Conservation (phyloP, 192 early-diverging fungal species). For the Thoreauomyces humboldtii region DNA sequence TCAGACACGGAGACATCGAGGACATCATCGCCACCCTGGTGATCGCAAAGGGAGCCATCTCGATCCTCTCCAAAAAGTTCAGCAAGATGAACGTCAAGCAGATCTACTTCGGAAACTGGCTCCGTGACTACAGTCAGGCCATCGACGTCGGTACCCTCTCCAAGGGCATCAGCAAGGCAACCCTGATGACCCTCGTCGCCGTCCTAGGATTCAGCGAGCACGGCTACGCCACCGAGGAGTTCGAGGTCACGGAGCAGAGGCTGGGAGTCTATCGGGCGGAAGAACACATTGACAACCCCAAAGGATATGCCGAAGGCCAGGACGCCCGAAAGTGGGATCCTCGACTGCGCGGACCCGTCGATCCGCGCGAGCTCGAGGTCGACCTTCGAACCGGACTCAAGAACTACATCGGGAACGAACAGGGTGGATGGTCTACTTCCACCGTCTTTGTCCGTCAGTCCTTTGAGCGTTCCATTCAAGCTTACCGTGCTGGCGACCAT, state of each 20-base stretch:
- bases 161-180: conserved; percentile 13
- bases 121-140: conserved; percentile 30
- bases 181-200: conserved; percentile 21
- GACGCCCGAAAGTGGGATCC: conserved; percentile 26
- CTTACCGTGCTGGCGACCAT: conserved; percentile 4
- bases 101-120: conserved; percentile 25
- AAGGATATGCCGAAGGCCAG: conserved; percentile 24
- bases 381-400: conserved; percentile 28
- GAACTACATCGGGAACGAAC: conserved; percentile 31
- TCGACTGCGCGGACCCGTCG: conserved; percentile 20
- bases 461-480: conserved; percentile 14
- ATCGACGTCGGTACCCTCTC: conserved; percentile 33
- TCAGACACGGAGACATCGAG: conserved; percentile 33
- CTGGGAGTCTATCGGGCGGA: conserved; percentile 30
- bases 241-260: conserved; percentile 29
- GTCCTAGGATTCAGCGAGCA: conserved; percentile 23
- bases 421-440: conserved; percentile 32
- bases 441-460: conserved; percentile 23
- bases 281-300: conserved; percentile 36
- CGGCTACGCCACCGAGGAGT: conserved; percentile 29
- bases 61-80: conserved; percentile 24
- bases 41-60: conserved; percentile 1
- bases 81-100: conserved; percentile 20
- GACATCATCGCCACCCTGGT: conserved; percentile 13
- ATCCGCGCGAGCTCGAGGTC: conserved; percentile 22